Evolutionary conservation across 2,329 filamentous ascomycete species (phyloP), one percentile per base, ranked within the genome.

Genomic region (Mariannaea elegans): DNA sequence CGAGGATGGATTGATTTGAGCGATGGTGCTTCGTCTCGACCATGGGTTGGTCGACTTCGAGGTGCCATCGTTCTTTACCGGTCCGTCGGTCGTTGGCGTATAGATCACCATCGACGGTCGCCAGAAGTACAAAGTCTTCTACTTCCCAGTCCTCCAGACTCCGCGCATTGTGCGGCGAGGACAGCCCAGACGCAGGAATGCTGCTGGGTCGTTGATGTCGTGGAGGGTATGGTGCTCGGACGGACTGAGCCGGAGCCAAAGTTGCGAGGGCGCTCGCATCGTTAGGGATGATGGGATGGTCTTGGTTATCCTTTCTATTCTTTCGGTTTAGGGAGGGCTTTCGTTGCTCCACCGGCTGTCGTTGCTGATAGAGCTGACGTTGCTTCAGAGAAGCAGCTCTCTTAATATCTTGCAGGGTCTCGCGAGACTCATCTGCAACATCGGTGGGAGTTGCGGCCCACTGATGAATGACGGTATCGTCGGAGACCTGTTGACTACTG

Each of bases 101-200:
- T 73, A 98, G 87, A 76, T 93, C 92, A 84, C 95, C 95, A 84
- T 98, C 94, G 87, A 98, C 92, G 87, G 95, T 98, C 92, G 95
- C 94, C 91, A 99, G 85, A 84, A 99, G 92, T 82, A 98, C 92
- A 87, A 97, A 97, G 84, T 98, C 94, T 92, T 98, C 94, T 82
- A 97, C 94, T 91, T 97, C 93, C 94, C 94, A 98, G 82, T 97
- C 94, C 87, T 94, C 90, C 87, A 98, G 85, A 85, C 90, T 96
- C 88, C 94, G 94, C 94, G 93, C 94, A 90, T 85, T 84, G 77
- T 92, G 90, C 90, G 90, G 91, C 91, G 91, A 89, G 82, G 90
- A 86, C 78, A 91, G 83, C 72, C 88, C 88, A 77, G 84, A 83
- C 77, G 84, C 76, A 66, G 77, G 78, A 75, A 84, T 85, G 80